phyloP scores from a whole-genome alignment of 805 yeast species.

The Lipomyces spencermartinsiae region DNA sequence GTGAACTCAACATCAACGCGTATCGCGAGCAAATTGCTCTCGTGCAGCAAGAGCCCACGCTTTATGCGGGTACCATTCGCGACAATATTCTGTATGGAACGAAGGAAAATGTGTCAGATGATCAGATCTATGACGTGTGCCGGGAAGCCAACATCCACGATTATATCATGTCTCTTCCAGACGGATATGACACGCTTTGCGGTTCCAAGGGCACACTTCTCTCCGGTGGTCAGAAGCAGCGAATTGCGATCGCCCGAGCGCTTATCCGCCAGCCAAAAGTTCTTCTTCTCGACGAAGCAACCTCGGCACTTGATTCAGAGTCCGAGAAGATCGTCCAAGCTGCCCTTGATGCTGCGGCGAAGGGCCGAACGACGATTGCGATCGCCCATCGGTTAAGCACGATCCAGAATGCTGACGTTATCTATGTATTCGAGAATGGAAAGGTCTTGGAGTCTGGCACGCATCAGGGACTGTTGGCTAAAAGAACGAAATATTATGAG shows the following conservation, averaged over 20 bases:
- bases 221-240: conserved; percentile 70
- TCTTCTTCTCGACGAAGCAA: conserved; percentile 63
- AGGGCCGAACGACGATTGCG: conserved; percentile 70
- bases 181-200: conserved; percentile 58
- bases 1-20: conserved; percentile 52
- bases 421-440: conserved; percentile 62
- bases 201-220: conserved; percentile 57
- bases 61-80: conserved; percentile 79
- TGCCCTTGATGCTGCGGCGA: conserved; percentile 65
- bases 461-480: conserved; percentile 52
- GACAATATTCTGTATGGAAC: conserved; percentile 67
- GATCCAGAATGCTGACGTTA: conserved; percentile 58
- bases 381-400: conserved; percentile 77
- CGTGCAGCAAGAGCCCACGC: conserved; percentile 63
- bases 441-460: conserved; percentile 59
- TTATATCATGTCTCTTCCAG: conserved; percentile 60
- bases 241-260: conserved; percentile 69
- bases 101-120: conserved; percentile 45
- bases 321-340: conserved; percentile 72
- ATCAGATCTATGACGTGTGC: conserved; percentile 52
- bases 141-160: conserved; percentile 58
- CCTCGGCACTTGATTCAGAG: conserved; percentile 59
- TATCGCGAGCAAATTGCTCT: conserved; percentile 63
- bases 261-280: conserved; percentile 62
- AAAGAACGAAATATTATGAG: conserved; percentile 49